Percentiles rank a stretch among this genome's conserved stretches.
Evolutionary conservation across 192 early-diverging fungal species (phyloP).

Genomic region (Linnemannia elongata): DNA sequence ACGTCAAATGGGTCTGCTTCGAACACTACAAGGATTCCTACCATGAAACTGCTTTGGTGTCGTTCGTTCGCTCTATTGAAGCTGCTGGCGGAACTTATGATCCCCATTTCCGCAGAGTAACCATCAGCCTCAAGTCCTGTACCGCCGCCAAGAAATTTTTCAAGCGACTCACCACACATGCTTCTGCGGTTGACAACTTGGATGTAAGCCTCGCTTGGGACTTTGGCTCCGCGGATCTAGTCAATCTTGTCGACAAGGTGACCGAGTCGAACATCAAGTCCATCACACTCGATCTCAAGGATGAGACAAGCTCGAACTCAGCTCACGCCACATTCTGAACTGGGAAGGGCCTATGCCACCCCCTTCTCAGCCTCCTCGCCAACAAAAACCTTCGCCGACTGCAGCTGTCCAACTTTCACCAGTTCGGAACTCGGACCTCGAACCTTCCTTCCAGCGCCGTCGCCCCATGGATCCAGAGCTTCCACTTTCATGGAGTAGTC

Average conservation of each 20-base stretch:
- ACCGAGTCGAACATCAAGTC: conserved; percentile 4
- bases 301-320: not conserved
- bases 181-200: not conserved
- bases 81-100: not conserved
- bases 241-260: not conserved
- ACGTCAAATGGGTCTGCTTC: conserved; percentile 24
- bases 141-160: not conserved
- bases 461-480: no score
- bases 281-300: not conserved
- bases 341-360: conserved; percentile 21
- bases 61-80: not conserved
- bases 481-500: no score
- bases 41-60: not conserved
- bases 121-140: not conserved
- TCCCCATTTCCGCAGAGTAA: not conserved
- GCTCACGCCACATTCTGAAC: not conserved
- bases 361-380: conserved; percentile 1
- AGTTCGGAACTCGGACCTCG: no score
- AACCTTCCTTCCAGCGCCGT: no score
- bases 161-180: not conserved
- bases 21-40: conserved; percentile 5
- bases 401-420: no score
- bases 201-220: conserved; percentile 7
- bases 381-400: not conserved
- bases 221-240: conserved; percentile 7